Evolutionary conservation across 345 rosid species (phyloP), one percentile per base, ranked within the genome.

Genomic region (Microcos paniculata): DNA sequence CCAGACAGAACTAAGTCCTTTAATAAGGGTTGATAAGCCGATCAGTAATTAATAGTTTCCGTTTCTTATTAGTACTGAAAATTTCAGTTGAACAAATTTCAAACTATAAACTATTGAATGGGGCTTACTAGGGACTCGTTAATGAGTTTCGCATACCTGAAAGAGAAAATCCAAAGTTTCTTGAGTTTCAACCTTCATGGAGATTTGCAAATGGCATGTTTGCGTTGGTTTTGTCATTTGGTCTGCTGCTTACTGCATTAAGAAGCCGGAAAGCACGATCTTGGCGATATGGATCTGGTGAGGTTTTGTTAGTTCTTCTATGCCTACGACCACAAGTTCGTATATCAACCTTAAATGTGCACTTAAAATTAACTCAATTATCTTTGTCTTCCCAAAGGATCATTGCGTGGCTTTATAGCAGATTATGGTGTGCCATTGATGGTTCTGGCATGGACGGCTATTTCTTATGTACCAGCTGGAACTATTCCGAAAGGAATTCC

Each of bases 161-260:
- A 80, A 88, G 98, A 79, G 88, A 90, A 80, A 89, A 92, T 77
- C 86, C 88, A 21, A 86, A 74, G 56, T 84, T 84, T 57, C 66
- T 84, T 45, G 88, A 90, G 85, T 88, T 86, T 72, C 91, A 91
- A 78, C 85, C 86, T 69, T 87, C 97, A 56, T 94, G 98, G 98
- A 88, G 94, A 77, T 92, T 94, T 70, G 93, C 94, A 43, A 94
- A 94, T 85, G 98, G 98, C 66, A 91, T 92, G 96, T 92, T 91
- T 62, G 90, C 96, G 46, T 85, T 94, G 81, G 92, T 94, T 83
- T 77, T 94, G 76, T 87, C 96, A 72, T 88, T 87, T 71, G 96
- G 94, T 79, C 97, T 94, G 83, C 84, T 94, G 62, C 85, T 82
- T 80, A 88, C 96, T 70, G 87, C 93, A 55, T 71, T 94, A 23